Evolutionary conservation across 306 rosid species (phyloP), one percentile per base, ranked within the genome.

Genomic region (Oemleria cerasiformis): DNA sequence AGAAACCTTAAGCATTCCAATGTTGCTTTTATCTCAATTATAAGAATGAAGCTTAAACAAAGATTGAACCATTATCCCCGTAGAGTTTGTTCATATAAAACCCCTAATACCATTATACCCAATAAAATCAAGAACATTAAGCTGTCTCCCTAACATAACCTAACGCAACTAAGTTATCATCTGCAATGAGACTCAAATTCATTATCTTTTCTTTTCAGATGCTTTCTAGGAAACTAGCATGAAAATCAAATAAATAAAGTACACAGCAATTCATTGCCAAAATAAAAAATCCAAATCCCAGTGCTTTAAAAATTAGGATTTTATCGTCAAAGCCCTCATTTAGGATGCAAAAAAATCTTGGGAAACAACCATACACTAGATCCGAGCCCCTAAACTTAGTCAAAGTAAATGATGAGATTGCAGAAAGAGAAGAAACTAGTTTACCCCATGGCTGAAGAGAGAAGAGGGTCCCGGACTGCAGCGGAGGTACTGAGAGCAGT

Each of bases 361-460:
- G 19, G 21, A 59, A 59, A 59, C 9, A 30, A 2, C 10, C 39
- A 58, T 30, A 58, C 40, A 60, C 65, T 44, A 60, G 64, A 60
- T 38, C 65, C 1, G 23, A 16, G 14, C 65, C 16, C 15, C 12
- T 60, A 16, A 4, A 16, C 44, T 60, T 61, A 1, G 7, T 4
- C 43, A 4, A 13, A 45, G 45, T 13, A 50, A 68, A 50, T 6
- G 0, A 38, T 9, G 19, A 5, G 51, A 50, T 6, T 34, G 44
- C 1, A 41, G 61, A 25, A 42, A 45, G 38, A 12, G 39, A 30
- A 58, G 58, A 57, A 36, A 19, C 1, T 4, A 9, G 0, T 16
- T 8, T 71, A 77, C 81, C 81, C 77, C 77, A 77, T 71, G 67
- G 55, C 43, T 16, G 68, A 60, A 5, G 73, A 65, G 53, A 21